Percentiles rank a stretch among this genome's conserved stretches.
Conservation (phyloP, 805 yeast species). For the Lachancea mirantina region DNA sequence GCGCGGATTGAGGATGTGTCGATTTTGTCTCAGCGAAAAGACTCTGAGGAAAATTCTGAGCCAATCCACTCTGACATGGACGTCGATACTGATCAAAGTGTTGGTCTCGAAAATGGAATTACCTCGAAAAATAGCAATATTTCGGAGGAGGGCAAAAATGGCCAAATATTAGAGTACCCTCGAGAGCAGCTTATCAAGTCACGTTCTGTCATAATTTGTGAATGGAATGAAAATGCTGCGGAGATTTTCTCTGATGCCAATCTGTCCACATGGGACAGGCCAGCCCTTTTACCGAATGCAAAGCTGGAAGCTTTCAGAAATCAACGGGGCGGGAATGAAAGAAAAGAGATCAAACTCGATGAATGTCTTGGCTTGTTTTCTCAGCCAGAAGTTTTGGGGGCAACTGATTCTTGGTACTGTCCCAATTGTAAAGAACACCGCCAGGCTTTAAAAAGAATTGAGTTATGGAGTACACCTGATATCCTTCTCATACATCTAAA, state of each 20-base stretch:
- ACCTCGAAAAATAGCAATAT: not conserved
- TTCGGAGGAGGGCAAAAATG: too few relatives aligned
- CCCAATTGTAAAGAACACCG: constrained; percentile 83
- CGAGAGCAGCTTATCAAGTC: constrained; percentile 19
- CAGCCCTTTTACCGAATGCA: constrained; percentile 43
- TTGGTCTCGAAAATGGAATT: not conserved
- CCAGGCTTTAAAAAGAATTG: constrained; percentile 85
- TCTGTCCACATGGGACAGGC: constrained; percentile 49
- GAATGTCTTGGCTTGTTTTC: constrained; percentile 74
- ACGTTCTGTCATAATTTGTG: constrained; percentile 48
- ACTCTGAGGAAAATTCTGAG: not conserved
- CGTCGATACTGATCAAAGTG: constrained; percentile 2
- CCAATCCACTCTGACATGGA: constrained; percentile 4
- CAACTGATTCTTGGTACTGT: constrained; percentile 91
- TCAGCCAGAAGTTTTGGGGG: constrained; percentile 75
- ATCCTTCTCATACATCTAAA: constrained; percentile 83
- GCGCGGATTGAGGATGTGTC: not conserved
- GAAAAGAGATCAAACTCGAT: constrained; percentile 48
- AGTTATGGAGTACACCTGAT: constrained; percentile 92
- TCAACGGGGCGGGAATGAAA: constrained; percentile 20
- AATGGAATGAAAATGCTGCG: constrained; percentile 52
- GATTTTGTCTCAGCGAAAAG: not conserved
- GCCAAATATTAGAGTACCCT: too few relatives aligned
- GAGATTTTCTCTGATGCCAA: constrained; percentile 49
- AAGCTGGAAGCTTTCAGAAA: constrained; percentile 45